Evolutionary conservation across 352 stramenopile genomes (phyloP).

Genomic region (Globisporangium heterothallicum): DNA sequence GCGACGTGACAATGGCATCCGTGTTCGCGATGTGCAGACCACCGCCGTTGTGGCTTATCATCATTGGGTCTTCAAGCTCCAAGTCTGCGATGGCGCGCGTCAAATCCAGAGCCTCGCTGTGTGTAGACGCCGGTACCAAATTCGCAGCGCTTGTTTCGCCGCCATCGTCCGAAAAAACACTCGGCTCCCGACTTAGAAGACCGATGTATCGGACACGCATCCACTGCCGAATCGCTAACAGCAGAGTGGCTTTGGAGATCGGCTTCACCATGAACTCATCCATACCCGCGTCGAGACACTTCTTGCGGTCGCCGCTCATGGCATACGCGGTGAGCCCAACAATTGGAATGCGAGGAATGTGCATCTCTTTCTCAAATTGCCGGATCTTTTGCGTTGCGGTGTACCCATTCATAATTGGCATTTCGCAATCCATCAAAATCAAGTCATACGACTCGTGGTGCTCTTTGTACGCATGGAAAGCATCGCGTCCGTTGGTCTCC

Average conservation of each 20-base stretch:
- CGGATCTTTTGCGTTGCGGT: conserved; percentile 67
- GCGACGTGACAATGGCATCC: conserved; percentile 38
- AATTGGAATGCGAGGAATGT: conserved; percentile 69
- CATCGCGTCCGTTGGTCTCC: conserved; percentile 73
- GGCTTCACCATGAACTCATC: conserved; percentile 87
- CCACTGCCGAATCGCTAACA: conserved; percentile 72
- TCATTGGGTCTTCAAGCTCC: conserved; percentile 83
- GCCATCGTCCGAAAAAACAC: conserved; percentile 29
- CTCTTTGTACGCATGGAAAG: conserved; percentile 65
- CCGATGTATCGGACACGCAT: conserved; percentile 69
- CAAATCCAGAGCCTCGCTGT: conserved; percentile 74
- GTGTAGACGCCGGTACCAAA: conserved; percentile 60
- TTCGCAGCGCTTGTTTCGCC: conserved; percentile 30
- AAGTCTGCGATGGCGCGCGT: conserved; percentile 78
- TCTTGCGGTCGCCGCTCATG: conserved; percentile 79
- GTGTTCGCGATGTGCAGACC: conserved; percentile 30
- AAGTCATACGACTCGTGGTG: conserved; percentile 75
- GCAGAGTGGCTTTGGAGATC: conserved; percentile 61
- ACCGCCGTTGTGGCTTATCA: conserved; percentile 50
- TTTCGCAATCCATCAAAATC: conserved; percentile 84
- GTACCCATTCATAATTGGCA: conserved; percentile 87
- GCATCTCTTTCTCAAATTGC: conserved; percentile 58
- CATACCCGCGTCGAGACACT: conserved; percentile 80
- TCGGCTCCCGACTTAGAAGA: conserved; percentile 25
- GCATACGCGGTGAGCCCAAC: conserved; percentile 81